Evolutionary conservation across 495 filamentous ascomycete genomes (phyloP), one percentile per base, ranked within the genome.

Genomic region (Hypoxylon fragiforme): DNA sequence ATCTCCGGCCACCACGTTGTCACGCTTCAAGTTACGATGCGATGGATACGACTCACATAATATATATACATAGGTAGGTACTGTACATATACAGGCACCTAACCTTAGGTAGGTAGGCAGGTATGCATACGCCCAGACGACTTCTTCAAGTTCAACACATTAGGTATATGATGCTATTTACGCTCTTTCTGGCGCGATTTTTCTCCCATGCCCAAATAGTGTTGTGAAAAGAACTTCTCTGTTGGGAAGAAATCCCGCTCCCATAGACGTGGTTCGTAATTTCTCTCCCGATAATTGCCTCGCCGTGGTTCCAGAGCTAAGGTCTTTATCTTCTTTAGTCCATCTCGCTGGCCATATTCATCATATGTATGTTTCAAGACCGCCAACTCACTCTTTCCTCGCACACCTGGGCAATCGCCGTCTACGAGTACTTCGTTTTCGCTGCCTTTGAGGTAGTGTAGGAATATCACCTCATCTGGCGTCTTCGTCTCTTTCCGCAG

Each of bases 401-500:
- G 44, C 9, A 16, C 14, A 2, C 30, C 45, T 9, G 20, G 20
- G 7, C 19, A 18, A 15, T 68, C 65, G 18, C 13, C 28, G 21
- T 68, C 65, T 8, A 12, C 36, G 20, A 68, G 44, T 0, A 38
- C 5, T 2, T 7, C 12, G 21, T 35, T n/a, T 20, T 8, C 19
- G 12, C 32, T 22, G 3, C 36, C 36, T 0, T 44, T 16, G 14
- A 51, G 41, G 0, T 38, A 2, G 21, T 68, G 65, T 20, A 61
- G 12, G 42, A 68, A 68, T 19, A 63, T 19, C 9, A 68, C 59
- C 16, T 61, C 54, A 30, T 68, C 65, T 7, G 65, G 65, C 7
- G 65, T 65, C 52, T 16, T 28, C 28, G 44, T 40, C n/a, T 14
- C 37, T 12, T 19, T 28, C 38, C 55, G 58, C 28, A 65, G 26